Evolutionary conservation across 352 stramenopile species (phyloP), one percentile per base, ranked within the genome.

Genomic region (Pythium plurisporium): DNA sequence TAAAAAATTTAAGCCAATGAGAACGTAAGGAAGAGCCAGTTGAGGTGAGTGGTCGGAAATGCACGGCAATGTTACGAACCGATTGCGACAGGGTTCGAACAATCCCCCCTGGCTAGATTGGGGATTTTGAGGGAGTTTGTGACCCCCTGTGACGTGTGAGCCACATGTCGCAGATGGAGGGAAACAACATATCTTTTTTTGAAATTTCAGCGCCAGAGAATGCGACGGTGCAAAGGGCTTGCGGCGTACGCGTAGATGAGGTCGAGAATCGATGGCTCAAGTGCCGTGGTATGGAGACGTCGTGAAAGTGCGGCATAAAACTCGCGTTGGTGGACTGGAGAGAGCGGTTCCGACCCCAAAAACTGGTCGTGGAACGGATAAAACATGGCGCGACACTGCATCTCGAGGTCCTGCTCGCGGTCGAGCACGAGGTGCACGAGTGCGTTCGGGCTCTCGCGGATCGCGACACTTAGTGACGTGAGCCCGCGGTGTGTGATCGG

Each of bases 191-290:
- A 25, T n/a, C 17, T 45, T 45, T 45, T 45, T 45, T 45, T 45
- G n/a, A n/a, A n/a, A n/a, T n/a, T n/a, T n/a, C n/a, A n/a, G n/a
- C n/a, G n/a, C 72, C 70, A 86, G 14, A 64, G 17, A 19, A 82
- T 40, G 11, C 67, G 52, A 12, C 72, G 72, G 30, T 62, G 52
- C 19, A 76, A 22, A 0, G 53, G 23, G 11, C 25, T 29, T 10
- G 45, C 66, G 12, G 72, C 55, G 33, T 70, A 74, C 5, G 48
- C 62, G 40, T 70, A 59, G 42, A 82, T 72, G 19, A 53, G 58
- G n/a, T 65, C 25, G 29, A 86, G 20, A 19, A 78, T 50, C 2
- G 52, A 58, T 19, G 31, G 37, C 22, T 80, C 72, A 7, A 77
- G 31, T 14, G 23, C 49, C 14, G 62, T 64, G 12, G 59, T 37